Evolutionary conservation across 371 early-diverging fungal genomes (phyloP).

Genomic region (Furculomyces boomerangus): DNA sequence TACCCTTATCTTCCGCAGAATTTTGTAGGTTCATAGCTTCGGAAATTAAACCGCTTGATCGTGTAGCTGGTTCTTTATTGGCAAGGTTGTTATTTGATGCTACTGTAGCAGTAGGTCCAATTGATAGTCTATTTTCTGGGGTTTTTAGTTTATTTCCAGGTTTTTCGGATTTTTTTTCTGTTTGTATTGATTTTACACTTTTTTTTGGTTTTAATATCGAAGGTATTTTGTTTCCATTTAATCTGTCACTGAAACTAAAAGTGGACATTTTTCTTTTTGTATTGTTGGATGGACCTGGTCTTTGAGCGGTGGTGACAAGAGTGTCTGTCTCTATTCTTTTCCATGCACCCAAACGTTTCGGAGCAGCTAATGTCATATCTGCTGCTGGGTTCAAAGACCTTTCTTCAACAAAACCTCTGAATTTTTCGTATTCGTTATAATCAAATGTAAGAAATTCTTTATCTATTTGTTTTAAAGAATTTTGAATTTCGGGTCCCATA

Average conservation of each 20-base stretch:
- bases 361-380: slow-evolving; percentile 10
- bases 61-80: too few species aligned
- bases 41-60: too few species aligned
- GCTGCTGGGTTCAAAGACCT: slow-evolving; percentile 11
- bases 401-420: slow-evolving; percentile 12
- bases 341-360: slow-evolving; percentile 1
- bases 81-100: too few species aligned
- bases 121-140: too few species aligned
- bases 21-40: too few species aligned
- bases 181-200: too few species aligned
- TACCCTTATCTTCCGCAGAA: too few species aligned
- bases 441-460: slow-evolving; percentile 19
- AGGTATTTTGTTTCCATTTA: not conserved
- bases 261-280: not conserved
- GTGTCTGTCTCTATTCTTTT: not conserved
- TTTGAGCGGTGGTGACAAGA: not conserved
- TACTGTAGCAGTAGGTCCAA: too few species aligned
- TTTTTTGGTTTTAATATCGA: not conserved
- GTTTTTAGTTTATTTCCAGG: too few species aligned
- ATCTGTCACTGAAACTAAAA: not conserved
- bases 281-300: not conserved
- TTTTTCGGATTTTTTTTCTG: too few species aligned
- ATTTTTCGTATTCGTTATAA: slow-evolving; percentile 23
- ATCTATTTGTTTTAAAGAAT: slow-evolving; percentile 5
- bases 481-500: slow-evolving; percentile 12